These are phyloP conservation scores for Botrytis medusae DNA, from an alignment of 2,329 filamentous ascomycete species.

Conservation along the genomic window DNA sequence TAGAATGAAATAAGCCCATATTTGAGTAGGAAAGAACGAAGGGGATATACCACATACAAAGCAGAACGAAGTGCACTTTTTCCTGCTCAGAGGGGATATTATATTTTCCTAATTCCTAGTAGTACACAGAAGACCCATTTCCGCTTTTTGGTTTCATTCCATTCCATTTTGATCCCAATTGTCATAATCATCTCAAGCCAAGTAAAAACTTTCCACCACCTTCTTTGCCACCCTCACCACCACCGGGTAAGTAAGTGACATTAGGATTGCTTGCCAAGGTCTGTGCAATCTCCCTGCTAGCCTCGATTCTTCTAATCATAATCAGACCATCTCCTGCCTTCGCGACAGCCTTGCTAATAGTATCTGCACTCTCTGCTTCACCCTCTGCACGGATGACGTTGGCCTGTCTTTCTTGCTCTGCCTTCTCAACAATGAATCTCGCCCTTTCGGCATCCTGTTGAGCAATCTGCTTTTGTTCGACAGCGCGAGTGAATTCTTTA, in stretches of 20 bases:
- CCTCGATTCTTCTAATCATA: conserved; percentile 96
- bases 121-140: conserved; percentile 19
- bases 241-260: conserved; percentile 87
- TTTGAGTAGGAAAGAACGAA: neutral
- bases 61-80: neutral
- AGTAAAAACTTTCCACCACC: conserved; percentile 61
- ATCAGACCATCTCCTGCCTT: conserved; percentile 93
- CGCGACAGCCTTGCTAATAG: conserved; percentile 88
- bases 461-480: conserved; percentile 99
- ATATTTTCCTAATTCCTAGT: conserved; percentile 23
- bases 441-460: conserved; percentile 98
- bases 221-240: conserved; percentile 59
- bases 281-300: conserved; percentile 90
- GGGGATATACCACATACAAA: neutral
- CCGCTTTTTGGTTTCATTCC: conserved; percentile 10
- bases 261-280: conserved; percentile 89
- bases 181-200: conserved; percentile 53
- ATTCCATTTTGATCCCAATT: conserved; percentile 7
- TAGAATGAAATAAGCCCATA: neutral
- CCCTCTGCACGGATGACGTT: conserved; percentile 98
- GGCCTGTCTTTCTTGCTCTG: conserved; percentile 97
- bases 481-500: conserved; percentile 96
- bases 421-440: conserved; percentile 96
- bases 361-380: conserved; percentile 94
- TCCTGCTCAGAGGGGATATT: conserved; percentile 20